Conservation (phyloP, 2,329 filamentous ascomycete genomes). For the Fusarium coicis region DNA sequence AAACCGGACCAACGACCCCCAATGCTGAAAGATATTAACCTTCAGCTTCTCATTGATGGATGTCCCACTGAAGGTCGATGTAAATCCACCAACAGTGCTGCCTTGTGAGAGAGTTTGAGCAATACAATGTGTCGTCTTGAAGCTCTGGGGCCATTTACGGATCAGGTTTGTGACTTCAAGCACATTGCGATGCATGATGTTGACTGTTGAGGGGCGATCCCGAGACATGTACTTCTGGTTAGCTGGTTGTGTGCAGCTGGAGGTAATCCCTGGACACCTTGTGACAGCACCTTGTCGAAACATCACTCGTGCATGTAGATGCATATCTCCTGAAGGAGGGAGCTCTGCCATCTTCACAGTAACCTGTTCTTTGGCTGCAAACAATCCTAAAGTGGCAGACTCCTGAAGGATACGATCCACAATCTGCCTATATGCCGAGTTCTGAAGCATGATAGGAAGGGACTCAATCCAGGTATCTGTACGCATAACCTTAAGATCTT, state of each 20-base stretch:
- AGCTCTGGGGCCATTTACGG: conserved; percentile 23
- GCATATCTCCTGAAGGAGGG: conserved; percentile 20
- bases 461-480: conserved; percentile 46
- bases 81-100: conserved; percentile 33
- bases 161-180: conserved; percentile 35
- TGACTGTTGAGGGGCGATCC: conserved; percentile 32
- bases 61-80: conserved; percentile 13
- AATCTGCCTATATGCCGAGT: conserved; percentile 49
- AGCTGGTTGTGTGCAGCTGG: conserved; percentile 1
- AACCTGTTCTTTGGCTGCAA: conserved; percentile 26
- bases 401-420: conserved; percentile 45
- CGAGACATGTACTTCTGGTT: conserved; percentile 28
- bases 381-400: conserved; percentile 45
- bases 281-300: conserved; percentile 33
- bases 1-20: conserved; percentile 34
- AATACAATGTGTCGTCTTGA: conserved; percentile 33
- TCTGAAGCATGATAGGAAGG: conserved; percentile 48
- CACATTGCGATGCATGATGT: conserved; percentile 38
- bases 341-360: neutral
- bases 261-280: conserved; percentile 14
- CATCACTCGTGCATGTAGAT: conserved; percentile 31
- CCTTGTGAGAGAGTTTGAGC: conserved; percentile 27
- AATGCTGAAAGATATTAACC: conserved; percentile 28
- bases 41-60: conserved; percentile 37
- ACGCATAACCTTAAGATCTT: conserved; percentile 48